Percentiles rank a stretch among this genome's conserved stretches.
Conservation (phyloP, 2,329 filamentous ascomycete genomes). For the Aspergillus fischeri region DNA sequence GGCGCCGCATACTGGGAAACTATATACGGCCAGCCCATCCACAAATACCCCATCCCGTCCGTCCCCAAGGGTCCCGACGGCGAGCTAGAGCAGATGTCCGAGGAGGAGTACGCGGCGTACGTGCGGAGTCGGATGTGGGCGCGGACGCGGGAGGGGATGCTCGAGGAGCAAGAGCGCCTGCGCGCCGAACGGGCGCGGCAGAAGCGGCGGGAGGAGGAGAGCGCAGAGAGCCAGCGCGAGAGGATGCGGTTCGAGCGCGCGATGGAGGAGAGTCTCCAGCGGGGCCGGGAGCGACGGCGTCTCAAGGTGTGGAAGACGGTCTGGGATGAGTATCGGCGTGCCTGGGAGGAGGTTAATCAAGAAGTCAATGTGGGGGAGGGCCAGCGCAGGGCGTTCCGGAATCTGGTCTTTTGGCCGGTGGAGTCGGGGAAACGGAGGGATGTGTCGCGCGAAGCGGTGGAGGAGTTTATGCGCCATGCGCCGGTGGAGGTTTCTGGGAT, state of each 20-base stretch:
- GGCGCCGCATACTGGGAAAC: slow-evolving; percentile 92
- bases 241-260: slow-evolving; percentile 52
- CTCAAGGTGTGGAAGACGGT: slow-evolving; percentile 47
- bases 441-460: slow-evolving; percentile 57
- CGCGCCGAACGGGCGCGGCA: slow-evolving; percentile 50
- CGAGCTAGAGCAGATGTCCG: slow-evolving; percentile 76
- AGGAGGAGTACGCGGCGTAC: slow-evolving; percentile 85
- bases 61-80: slow-evolving; percentile 47
- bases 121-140: slow-evolving; percentile 94
- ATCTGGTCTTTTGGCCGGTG: slow-evolving; percentile 69
- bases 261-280: slow-evolving; percentile 65
- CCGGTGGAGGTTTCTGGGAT: slow-evolving; percentile 23
- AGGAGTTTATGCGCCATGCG: slow-evolving; percentile 64
- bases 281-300: slow-evolving; percentile 59
- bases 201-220: slow-evolving; percentile 40
- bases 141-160: slow-evolving; percentile 77
- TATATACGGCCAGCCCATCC: slow-evolving; percentile 94
- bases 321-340: slow-evolving; percentile 62
- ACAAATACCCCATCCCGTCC: slow-evolving; percentile 63
- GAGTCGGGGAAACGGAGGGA: slow-evolving; percentile 55
- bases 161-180: slow-evolving; percentile 68
- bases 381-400: slow-evolving; percentile 27
- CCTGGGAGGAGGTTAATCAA: slow-evolving; percentile 56
- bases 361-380: slow-evolving; percentile 10
- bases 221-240: slow-evolving; percentile 19